Evolutionary conservation across 441 rosid genomes (phyloP).

Genomic region (Adansonia rubrostipa): DNA sequence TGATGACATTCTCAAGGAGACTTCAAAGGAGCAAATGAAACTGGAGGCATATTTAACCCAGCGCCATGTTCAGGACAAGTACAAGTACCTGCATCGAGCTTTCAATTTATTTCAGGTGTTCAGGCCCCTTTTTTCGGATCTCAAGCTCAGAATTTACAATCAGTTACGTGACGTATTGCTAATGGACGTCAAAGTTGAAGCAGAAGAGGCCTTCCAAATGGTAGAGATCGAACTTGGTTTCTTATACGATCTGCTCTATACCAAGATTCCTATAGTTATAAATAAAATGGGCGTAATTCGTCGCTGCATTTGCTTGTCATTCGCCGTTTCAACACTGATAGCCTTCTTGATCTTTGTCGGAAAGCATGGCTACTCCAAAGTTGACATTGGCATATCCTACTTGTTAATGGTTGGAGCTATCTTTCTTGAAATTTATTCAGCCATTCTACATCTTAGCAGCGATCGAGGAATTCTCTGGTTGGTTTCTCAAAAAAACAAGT

Average conservation of each 20-base stretch:
- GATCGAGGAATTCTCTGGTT: conserved; percentile 20
- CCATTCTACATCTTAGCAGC: conserved; percentile 1
- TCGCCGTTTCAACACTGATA: conserved; percentile 4
- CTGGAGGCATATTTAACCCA: neutral
- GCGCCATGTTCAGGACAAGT: neutral
- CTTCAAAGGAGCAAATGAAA: neutral
- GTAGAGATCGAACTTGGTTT: conserved; percentile 11
- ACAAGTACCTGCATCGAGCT: conserved; percentile 8
- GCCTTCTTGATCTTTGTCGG: conserved; percentile 5
- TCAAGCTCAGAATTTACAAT: neutral
- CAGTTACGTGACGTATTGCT: neutral
- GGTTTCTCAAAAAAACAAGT: neutral
- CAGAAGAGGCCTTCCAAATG: conserved; percentile 26
- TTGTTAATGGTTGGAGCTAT: conserved; percentile 29
- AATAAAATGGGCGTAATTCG: neutral
- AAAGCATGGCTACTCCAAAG: neutral
- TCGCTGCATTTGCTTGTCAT: conserved; percentile 17
- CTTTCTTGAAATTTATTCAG: conserved; percentile 25
- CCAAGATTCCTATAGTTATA: conserved; percentile 26
- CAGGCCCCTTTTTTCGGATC: conserved; percentile 17
- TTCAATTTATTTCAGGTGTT: conserved; percentile 10
- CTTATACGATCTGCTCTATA: conserved; percentile 31
- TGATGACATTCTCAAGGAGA: neutral
- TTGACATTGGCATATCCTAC: conserved; percentile 12
- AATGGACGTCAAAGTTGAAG: neutral